Evolutionary conservation across 441 rosid species (phyloP), one percentile per base, ranked within the genome.

Genomic region (Euphorbia celastroides): DNA sequence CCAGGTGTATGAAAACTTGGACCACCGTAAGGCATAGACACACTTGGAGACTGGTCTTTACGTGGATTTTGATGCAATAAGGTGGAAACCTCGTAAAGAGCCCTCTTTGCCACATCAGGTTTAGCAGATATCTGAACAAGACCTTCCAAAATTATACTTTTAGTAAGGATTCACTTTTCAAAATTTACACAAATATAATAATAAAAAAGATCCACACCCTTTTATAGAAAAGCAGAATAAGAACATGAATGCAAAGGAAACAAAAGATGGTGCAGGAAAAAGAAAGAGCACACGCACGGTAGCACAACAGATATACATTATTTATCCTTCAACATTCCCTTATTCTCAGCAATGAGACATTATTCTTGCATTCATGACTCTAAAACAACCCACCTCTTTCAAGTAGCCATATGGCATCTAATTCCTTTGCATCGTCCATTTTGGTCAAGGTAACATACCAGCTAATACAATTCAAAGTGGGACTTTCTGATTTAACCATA

Each of bases 21-120:
- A 14, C 72, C 71, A 25, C 75, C 70, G 65, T 71, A 72, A 65
- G 79, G 68, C 68, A 66, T 51, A 19, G 83, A 66, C 48, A 66
- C 19, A 60, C 57, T 65, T 60, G 84, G 79, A 34, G 81, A 80
- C 51, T 75, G 75, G 60, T 77, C 82, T 61, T 81, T 81, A 58
- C 85, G 76, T n/a, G 86, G 85, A 77, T 83, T 87, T 68, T 79
- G 82, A 74, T 87, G 89, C 72, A 87, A 71, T 34, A 73, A 78
- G 55, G 82, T 75, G 27, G 92, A 79, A 61, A 84, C 78, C 75
- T 80, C 83, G 73, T 74, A 83, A 28, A 87, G 79, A 56, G 86
- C 92, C 73, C 74, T 74, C 79, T 75, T 87, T 32, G 73, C 84
- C 41, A 80, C 77, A 64, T 72, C 81, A 17, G 72, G 74, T 62